These are phyloP conservation scores for Nakaseomyces bracarensis DNA, from an alignment of 1,139 yeast species.

Conservation along the genomic window DNA sequence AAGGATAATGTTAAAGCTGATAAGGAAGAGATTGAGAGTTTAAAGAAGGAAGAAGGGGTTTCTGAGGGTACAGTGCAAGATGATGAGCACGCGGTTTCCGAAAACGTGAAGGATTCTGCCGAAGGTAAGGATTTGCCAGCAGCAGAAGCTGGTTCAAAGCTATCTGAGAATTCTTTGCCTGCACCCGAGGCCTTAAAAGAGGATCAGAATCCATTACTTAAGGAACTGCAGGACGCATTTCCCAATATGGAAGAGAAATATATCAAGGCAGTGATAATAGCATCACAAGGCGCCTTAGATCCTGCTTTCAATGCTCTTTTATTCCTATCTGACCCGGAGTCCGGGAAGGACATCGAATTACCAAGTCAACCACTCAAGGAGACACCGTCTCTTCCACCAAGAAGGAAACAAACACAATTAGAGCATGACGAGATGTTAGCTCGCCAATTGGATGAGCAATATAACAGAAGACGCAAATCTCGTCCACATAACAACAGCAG, in stretches of 20 bases:
- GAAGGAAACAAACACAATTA: conserved; percentile 37
- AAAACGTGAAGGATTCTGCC: too few relatives aligned
- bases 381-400: conserved; percentile 27
- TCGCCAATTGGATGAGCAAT: conserved; percentile 67
- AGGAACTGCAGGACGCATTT: conserved; percentile 62
- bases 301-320: conserved; percentile 84
- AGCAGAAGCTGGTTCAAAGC: neutral
- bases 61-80: too few relatives aligned
- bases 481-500: neutral
- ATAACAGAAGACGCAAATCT: conserved; percentile 33
- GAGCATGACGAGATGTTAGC: conserved; percentile 82
- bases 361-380: conserved; percentile 30
- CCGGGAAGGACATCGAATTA: conserved; percentile 52
- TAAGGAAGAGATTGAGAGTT: too few relatives aligned
- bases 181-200: conserved; percentile 36
- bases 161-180: conserved; percentile 9
- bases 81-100: too few relatives aligned
- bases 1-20: too few relatives aligned
- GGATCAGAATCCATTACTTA: conserved; percentile 33
- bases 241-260: conserved; percentile 65
- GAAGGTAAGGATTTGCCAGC: neutral
- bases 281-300: conserved; percentile 72
- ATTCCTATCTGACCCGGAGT: conserved; percentile 69
- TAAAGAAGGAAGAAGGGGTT: too few relatives aligned
- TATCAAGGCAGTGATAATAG: conserved; percentile 73